A percentile compares a stretch with the other conserved stretches of the same genome.
Evolutionary conservation across 306 rosid genomes (phyloP).

Genomic region (Dryas octopetala): DNA sequence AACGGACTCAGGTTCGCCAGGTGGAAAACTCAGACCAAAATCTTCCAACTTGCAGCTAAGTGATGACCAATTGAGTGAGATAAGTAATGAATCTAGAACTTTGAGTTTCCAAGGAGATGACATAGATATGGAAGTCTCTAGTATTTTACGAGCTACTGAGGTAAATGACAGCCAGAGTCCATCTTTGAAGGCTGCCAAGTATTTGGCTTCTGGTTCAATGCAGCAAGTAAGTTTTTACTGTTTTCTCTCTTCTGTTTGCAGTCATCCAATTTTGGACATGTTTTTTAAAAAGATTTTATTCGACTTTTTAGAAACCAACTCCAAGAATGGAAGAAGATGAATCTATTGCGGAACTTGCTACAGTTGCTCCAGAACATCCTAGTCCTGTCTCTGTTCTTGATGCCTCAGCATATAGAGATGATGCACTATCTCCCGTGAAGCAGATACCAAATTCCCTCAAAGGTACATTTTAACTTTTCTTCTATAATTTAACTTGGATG

Average conservation of each 20-base stretch:
- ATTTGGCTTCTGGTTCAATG: conserved; percentile 44
- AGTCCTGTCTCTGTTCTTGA: conserved; percentile 90
- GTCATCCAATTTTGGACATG: conserved; percentile 7
- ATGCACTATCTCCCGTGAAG: conserved; percentile 54
- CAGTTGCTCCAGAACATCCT: conserved; percentile 57
- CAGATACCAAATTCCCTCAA: conserved; percentile 44
- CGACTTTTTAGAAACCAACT: conserved; percentile 50
- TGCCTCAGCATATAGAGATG: conserved; percentile 57
- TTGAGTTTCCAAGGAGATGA: conserved; percentile 66
- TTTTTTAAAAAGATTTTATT: no score
- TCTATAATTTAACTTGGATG: background rate
- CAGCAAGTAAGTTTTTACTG: conserved; percentile 45
- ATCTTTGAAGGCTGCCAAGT: conserved; percentile 44
- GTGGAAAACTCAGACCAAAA: conserved; percentile 58
- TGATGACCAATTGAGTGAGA: conserved; percentile 68
- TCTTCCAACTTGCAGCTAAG: conserved; percentile 35
- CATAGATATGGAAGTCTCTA: conserved; percentile 54
- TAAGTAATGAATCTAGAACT: conserved; percentile 58
- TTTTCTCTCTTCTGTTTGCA: conserved; percentile 18
- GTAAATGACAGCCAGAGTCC: conserved; percentile 46
- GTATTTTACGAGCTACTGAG: conserved; percentile 38
- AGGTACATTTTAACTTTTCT: conserved; percentile 45
- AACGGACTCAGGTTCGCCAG: conserved; percentile 47
- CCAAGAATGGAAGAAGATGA: conserved; percentile 52
- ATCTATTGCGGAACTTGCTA: conserved; percentile 50